These are phyloP conservation scores for Hordeum vulgare DNA, from an alignment of 176 grass and related monocot genomes.

Conservation along the genomic window MorexV3_pseudomolecules_assembly NC_058524.1:202527724-202528223, in stretches of 20 bases:
- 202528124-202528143: conserved; percentile 96
- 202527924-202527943: neutral
- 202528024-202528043: neutral
- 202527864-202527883: neutral
- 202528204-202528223: conserved; percentile 92
- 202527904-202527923: neutral
- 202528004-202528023: neutral
- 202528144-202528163: conserved; percentile 93
- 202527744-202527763: neutral
- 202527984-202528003: neutral
- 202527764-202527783: neutral
- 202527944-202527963: neutral
- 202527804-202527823: neutral
- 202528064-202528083: conserved; percentile 9
- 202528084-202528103: neutral
- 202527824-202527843: too few relatives aligned
- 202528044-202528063: neutral
- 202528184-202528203: conserved; percentile 97
- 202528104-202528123: conserved; percentile 57
- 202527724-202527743: neutral
- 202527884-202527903: neutral
- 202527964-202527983: neutral
- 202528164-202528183: conserved; percentile 77
- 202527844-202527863: neutral
- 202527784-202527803: neutral